Evolutionary conservation across 2,329 filamentous ascomycete genomes (phyloP).

Genomic region (Cryphonectria radicalis): DNA sequence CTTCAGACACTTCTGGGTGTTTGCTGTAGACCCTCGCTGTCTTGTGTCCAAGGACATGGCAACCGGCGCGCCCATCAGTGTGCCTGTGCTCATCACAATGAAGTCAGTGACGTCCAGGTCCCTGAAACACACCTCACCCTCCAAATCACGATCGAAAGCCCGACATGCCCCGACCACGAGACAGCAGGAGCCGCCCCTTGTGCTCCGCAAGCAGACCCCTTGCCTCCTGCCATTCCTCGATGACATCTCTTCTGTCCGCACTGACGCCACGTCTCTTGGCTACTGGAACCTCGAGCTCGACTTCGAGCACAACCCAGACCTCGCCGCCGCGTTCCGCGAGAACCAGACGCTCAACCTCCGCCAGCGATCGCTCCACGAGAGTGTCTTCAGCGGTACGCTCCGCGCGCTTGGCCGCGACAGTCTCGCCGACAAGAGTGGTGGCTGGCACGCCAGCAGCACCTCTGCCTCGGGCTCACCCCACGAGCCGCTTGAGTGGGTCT

Average conservation of each 20-base stretch:
- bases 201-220: conserved; percentile 54
- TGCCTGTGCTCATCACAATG: conserved; percentile 71
- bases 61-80: conserved; percentile 76
- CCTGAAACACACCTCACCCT: conserved; percentile 41
- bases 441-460: conserved; percentile 42
- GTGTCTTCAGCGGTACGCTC: conserved; percentile 74
- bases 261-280: conserved; percentile 62
- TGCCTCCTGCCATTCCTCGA: conserved; percentile 68
- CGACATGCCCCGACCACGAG: conserved; percentile 10
- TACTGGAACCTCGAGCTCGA: conserved; percentile 86
- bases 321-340: conserved; percentile 66
- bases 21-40: conserved; percentile 88
- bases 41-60: conserved; percentile 86
- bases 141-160: conserved; percentile 40
- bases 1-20: conserved; percentile 95
- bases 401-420: conserved; percentile 65
- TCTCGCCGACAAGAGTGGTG: conserved; percentile 6
- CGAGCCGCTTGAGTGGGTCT: conserved; percentile 73
- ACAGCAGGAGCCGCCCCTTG: conserved; percentile 37
- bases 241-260: conserved; percentile 62
- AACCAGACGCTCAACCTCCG: conserved; percentile 78
- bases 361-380: conserved; percentile 69
- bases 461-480: conserved; percentile 31
- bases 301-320: conserved; percentile 65
- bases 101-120: conserved; percentile 44